Base-by-base conservation (phyloP, 768 basidiomycete genomes). In the Tulasnella sp. region DNA sequence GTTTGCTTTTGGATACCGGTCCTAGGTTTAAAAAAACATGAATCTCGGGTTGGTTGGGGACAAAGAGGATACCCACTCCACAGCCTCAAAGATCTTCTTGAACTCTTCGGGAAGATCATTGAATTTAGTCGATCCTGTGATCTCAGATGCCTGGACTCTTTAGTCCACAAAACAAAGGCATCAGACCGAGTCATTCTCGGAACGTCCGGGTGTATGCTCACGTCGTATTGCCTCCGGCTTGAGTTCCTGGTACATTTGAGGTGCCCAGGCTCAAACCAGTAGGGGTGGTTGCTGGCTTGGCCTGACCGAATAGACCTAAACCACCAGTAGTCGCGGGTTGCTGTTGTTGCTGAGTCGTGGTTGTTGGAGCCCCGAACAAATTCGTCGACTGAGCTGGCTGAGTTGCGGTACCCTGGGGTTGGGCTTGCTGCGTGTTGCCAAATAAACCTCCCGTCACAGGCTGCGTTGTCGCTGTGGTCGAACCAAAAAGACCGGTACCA, bases 101-200 rank as follows among this genome's bases (percentile, higher is more conserved):
- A 90, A 79, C 2, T 89, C 87, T 73, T 94, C 93, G 0, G 92
- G 90, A 4, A 94, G 84, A 82, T 95, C 93, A 75, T 94, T 95
- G 83, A 93, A 95, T 82, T 93, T 94, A 0, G 92, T 93, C 0
- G 87, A 85, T 77, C 85, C 87, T 39, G 86, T 86, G 61, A 86
- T 67, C 32, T 57, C 42, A 18, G 69, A 46, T n/a, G 32, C 51
- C 40, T 70, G 77, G 13, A 69, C 69, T 39, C 39, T 48, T 5
- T 40, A 20, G 20, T 20, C 15, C 44, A 35, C 6, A 15, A 26
- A 72, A 4, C 15, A 20, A 32, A 71, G 55, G 16, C 13, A 39
- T 35, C 35, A n/a, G 32, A 32, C 29, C 2, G 26, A 40, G 11
- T 15, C 23, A 26, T 23, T n/a, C 32, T 13, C 32, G 10, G 29